phyloP scores from a whole-genome alignment of 2,329 filamentous ascomycete species.

The Colletotrichum horii region DNA sequence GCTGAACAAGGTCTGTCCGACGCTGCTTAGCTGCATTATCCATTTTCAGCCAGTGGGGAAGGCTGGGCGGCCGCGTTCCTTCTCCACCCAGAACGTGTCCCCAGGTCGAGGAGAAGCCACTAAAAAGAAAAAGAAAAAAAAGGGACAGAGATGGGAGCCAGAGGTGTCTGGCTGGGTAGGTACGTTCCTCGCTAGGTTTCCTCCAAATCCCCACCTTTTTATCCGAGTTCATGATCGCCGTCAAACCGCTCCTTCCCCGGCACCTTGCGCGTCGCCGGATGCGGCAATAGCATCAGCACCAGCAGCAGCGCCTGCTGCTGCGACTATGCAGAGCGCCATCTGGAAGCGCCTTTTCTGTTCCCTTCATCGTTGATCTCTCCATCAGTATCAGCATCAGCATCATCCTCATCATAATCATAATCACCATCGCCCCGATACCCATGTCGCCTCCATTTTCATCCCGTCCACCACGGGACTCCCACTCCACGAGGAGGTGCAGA shows the following conservation, averaged over 20 bases:
- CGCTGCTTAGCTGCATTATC: not conserved
- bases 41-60: constrained; percentile 3
- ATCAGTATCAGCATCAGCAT: not conserved
- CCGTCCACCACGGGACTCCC: not conserved
- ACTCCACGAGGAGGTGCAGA: not conserved
- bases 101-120: not conserved
- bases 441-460: not conserved
- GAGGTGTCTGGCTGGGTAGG: not conserved
- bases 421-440: not conserved
- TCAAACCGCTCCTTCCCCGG: constrained; percentile 3
- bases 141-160: not conserved
- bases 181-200: not conserved
- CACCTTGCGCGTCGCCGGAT: not conserved
- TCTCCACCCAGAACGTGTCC: constrained; percentile 10
- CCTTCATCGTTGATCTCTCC: not conserved
- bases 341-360: not conserved
- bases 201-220: constrained; percentile 2
- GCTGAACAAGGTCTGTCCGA: not conserved
- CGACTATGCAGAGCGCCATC: not conserved
- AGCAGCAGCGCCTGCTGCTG: not conserved
- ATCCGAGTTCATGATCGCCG: constrained; percentile 6
- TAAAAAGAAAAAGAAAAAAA: not conserved
- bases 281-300: not conserved
- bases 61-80: not conserved
- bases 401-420: not conserved